Percentiles rank a stretch among this genome's conserved stretches.
Evolutionary conservation across 805 yeast species (phyloP).

Genomic region (Nakazawaea wyomingensis): DNA sequence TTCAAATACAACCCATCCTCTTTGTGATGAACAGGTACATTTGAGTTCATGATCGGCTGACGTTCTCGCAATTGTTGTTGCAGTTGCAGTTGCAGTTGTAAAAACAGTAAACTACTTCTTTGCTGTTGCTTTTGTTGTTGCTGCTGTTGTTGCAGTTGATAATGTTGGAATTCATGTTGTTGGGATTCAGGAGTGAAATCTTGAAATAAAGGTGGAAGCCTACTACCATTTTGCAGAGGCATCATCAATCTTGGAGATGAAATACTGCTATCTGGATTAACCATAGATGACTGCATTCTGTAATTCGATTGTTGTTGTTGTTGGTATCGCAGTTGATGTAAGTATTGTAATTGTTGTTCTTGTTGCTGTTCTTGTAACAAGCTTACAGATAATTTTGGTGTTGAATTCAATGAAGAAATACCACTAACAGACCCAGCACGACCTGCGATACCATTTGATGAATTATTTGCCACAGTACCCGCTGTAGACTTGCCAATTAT

Average conservation of each 20-base stretch:
- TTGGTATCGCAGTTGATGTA: background rate
- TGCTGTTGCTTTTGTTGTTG: background rate
- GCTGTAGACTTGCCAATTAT: background rate
- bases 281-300: background rate
- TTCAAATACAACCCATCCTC: constrained; percentile 31
- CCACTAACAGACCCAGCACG: no score
- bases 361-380: constrained; percentile 1
- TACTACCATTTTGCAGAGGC: background rate
- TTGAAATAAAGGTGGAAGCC: constrained; percentile 1
- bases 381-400: no score
- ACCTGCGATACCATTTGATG: no score
- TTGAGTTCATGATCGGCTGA: background rate
- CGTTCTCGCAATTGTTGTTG: background rate
- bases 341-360: background rate
- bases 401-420: background rate
- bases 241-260: background rate
- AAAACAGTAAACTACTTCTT: background rate
- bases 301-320: background rate
- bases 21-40: constrained; percentile 22
- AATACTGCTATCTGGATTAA: background rate
- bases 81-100: constrained; percentile 5
- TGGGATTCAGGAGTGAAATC: background rate
- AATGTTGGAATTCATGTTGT: background rate
- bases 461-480: background rate
- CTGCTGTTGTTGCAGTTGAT: background rate